Evolutionary conservation across 2,329 filamentous ascomycete genomes (phyloP).

Genomic region (Trichoderma lentiforme): DNA sequence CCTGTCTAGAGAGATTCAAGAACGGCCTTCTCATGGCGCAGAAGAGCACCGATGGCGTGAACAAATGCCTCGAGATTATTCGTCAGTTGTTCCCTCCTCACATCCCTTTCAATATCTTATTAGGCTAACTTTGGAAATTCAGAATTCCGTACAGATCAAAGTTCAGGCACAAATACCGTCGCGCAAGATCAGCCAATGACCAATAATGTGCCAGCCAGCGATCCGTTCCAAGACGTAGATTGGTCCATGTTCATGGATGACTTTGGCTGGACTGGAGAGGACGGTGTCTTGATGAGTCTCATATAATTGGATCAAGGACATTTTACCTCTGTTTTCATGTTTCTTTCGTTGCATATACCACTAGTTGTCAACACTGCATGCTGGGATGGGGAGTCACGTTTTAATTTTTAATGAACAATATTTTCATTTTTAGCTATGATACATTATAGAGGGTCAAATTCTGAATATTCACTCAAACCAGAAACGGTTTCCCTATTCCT

Average conservation of each 20-base stretch:
- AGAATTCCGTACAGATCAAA: slow-evolving; percentile 1
- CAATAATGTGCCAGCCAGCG: slow-evolving; percentile 18
- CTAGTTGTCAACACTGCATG: background rate
- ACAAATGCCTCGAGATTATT: slow-evolving; percentile 30
- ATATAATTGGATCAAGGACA: background rate
- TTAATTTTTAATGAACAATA: background rate
- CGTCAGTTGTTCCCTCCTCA: slow-evolving; percentile 21
- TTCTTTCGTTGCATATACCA: background rate
- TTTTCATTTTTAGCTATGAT: background rate
- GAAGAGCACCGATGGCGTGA: slow-evolving; percentile 31
- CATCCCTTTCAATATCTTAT: background rate
- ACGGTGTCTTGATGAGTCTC: slow-evolving; percentile 28
- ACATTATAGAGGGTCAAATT: background rate
- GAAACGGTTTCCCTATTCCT: background rate
- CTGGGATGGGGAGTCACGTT: background rate
- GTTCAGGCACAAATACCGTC: background rate
- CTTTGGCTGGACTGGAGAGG: slow-evolving; percentile 43
- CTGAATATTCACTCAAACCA: background rate
- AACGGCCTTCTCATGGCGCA: slow-evolving; percentile 38
- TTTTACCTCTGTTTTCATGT: background rate
- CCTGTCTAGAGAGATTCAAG: slow-evolving; percentile 49
- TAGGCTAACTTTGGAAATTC: background rate
- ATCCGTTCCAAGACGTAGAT: slow-evolving; percentile 45
- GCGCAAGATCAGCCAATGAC: slow-evolving; percentile 22
- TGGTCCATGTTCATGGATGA: slow-evolving; percentile 51